Percentiles rank a stretch among this genome's conserved stretches.
These are phyloP conservation scores for Euphorbia celastroides DNA, from an alignment of 441 rosid species.

Conservation along the genomic window DNA sequence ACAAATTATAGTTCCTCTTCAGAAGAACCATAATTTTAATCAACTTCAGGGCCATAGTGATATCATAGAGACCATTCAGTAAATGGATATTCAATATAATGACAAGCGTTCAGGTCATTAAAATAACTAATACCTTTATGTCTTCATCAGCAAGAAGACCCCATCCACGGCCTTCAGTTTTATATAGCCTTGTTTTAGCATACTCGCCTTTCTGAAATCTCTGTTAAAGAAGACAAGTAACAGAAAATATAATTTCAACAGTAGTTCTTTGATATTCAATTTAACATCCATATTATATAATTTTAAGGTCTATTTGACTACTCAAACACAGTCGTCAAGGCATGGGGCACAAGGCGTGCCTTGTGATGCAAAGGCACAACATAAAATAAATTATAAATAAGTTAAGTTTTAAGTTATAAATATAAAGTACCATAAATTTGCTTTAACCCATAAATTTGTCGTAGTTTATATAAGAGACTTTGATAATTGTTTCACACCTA, in stretches of 20 bases:
- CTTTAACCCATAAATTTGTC: no score
- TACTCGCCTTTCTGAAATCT: conserved; percentile 81
- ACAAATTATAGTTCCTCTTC: not conserved
- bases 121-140: conserved; percentile 51
- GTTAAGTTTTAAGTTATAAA: no score
- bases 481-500: no score
- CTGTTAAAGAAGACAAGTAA: conserved; percentile 31
- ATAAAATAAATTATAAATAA: no score
- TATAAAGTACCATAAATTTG: no score
- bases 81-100: not conserved
- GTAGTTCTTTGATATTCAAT: not conserved
- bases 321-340: no score
- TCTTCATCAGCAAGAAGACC: conserved; percentile 82
- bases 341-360: no score
- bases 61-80: conserved; percentile 1
- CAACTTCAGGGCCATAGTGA: not conserved
- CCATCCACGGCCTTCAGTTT: conserved; percentile 84
- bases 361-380: no score
- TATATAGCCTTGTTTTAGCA: conserved; percentile 60
- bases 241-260: not conserved
- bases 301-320: not conserved
- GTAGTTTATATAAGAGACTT: no score
- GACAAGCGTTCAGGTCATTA: conserved; percentile 2
- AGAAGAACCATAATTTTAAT: not conserved
- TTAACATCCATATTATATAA: not conserved